Base-by-base conservation (phyloP, 192 early-diverging fungal species). In the Coemansia sp. region DNA sequence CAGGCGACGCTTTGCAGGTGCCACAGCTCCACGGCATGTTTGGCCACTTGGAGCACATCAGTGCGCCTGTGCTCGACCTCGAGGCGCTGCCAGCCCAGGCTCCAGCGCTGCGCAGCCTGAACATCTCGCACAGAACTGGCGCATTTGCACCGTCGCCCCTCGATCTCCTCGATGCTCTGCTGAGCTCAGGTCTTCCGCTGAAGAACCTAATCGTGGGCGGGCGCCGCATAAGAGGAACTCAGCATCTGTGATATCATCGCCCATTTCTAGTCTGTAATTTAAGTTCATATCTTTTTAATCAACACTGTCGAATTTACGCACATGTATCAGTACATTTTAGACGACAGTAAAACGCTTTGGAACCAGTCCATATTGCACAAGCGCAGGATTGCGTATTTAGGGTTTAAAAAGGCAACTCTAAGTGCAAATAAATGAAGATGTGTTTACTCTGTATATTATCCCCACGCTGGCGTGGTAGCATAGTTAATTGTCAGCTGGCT, bases 381-480 rank as follows among this genome's bases (percentile, higher is more conserved):
- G 34, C 8, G 26, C 21, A 52, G 4, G 0, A 58, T 43, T 36
- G 34, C 21, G n/a, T 14, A 33, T 35, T 12, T 62, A 55, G 52
- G 7, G 26, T 12, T 26, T 7, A 10, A n/a, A 21, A 24, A 9
- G 24, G 3, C 5, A 33, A 26, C 0, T 26, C 9, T 45, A 62
- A 48, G 10, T 21, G 26, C 26, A 21, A 20, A 24, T 52, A 52
- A 24, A 11, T 24, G 2, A 48, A 11, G 33, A 33, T 24, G 18
- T 9, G 30, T 5, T 20, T 7, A 35, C 5, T 5, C 57, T 1
- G 3, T 30, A 30, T 30, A 16, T 85, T 71, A 97, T 45, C 94
- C 94, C 93, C 93, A 97, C 44, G 95, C 95, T 15, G 92, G 89
- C 26, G 89, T 93, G 15, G 90, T 92, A n/a, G 92, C 92, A 75